These are phyloP conservation scores for Leishmania mexicana DNA, from an alignment of 208 protist genomes.

Conservation along the genomic window DNA sequence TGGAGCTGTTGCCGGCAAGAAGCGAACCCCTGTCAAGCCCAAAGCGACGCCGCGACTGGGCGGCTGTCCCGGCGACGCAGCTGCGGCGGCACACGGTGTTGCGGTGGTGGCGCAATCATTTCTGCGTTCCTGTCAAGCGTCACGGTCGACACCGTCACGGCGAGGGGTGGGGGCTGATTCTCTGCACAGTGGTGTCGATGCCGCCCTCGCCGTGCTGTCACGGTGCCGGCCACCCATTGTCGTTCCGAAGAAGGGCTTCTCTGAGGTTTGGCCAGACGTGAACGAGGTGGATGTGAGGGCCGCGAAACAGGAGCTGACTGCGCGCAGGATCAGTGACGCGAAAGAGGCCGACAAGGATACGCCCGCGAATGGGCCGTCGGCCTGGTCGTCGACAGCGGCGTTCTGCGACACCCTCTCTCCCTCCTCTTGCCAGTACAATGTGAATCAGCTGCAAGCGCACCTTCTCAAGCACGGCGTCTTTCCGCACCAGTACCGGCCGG, in stretches of 20 bases:
- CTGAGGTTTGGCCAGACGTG: conserved; percentile 27
- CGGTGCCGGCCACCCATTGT: not conserved
- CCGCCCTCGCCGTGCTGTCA: conserved; percentile 12
- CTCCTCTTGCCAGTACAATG: conserved; percentile 56
- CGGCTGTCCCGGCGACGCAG: not conserved
- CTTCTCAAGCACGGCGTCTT: conserved; percentile 74
- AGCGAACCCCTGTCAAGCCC: not conserved
- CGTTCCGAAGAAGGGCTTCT: conserved; percentile 18
- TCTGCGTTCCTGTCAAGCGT: conserved; percentile 5
- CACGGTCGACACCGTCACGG: not conserved
- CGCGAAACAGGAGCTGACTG: not conserved
- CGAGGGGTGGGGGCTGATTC: not conserved
- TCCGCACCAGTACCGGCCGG: conserved; percentile 59
- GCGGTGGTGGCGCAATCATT: conserved; percentile 23
- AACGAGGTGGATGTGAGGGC: conserved; percentile 24
- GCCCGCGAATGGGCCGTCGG: not conserved
- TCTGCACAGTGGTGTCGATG: conserved; percentile 1
- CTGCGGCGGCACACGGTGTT: not conserved
- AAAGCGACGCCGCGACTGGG: not conserved
- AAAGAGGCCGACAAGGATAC: not conserved
- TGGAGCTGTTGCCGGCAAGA: not conserved
- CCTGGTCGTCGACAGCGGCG: conserved; percentile 16
- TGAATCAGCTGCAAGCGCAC: conserved; percentile 61
- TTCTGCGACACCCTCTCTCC: conserved; percentile 39
- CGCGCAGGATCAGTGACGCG: not conserved